These are phyloP conservation scores for Nothopassalora personata DNA, from an alignment of 2,329 filamentous ascomycete genomes.

Conservation along the genomic window DNA sequence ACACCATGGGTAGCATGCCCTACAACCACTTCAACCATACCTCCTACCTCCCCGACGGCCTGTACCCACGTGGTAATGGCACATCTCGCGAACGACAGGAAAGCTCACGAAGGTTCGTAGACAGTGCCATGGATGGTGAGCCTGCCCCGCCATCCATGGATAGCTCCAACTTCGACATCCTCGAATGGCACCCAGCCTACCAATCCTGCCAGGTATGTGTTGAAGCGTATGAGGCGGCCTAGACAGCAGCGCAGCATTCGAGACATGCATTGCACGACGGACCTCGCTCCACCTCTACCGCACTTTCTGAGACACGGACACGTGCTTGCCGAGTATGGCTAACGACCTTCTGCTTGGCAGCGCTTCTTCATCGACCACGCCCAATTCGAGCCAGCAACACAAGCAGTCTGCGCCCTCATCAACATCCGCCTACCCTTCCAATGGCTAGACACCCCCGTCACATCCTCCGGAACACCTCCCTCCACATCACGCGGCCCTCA, in stretches of 20 bases:
- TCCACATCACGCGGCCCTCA: slow-evolving; percentile 2
- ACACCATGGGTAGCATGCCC: neutral
- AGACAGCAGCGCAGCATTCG: no score
- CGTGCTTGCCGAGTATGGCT: no score
- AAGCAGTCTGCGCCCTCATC: slow-evolving; percentile 82
- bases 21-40: neutral
- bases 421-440: slow-evolving; percentile 91
- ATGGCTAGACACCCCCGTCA: slow-evolving; percentile 50
- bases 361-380: slow-evolving; percentile 88
- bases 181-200: slow-evolving; percentile 89
- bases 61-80: neutral
- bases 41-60: neutral
- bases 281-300: no score
- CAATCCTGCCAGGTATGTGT: slow-evolving; percentile 60
- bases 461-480: slow-evolving; percentile 29
- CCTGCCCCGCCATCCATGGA: slow-evolving; percentile 26
- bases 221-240: no score
- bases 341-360: slow-evolving; percentile 31
- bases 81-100: neutral
- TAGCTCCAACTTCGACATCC: slow-evolving; percentile 63
- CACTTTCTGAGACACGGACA: no score
- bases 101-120: slow-evolving; percentile 4
- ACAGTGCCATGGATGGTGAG: slow-evolving; percentile 15
- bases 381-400: slow-evolving; percentile 75
- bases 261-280: no score